Conservation (phyloP, 495 filamentous ascomycete species). For the Emericellopsis terricola region DNA sequence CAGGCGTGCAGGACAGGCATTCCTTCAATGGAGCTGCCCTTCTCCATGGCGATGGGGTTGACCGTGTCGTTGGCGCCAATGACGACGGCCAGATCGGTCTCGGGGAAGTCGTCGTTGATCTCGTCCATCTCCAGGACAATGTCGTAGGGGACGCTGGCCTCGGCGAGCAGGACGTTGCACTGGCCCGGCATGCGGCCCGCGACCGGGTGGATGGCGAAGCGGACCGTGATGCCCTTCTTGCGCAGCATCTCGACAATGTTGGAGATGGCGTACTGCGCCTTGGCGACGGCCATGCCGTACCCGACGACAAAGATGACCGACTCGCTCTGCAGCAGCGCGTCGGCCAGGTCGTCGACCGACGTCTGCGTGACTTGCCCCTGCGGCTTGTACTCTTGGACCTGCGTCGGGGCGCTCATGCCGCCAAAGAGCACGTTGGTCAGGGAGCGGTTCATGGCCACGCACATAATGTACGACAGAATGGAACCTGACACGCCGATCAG, state of each 20-base stretch:
- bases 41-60: conserved; percentile 66
- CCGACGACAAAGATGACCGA: conserved; percentile 70
- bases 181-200: conserved; percentile 76
- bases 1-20: conserved; percentile 78
- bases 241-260: conserved; percentile 58
- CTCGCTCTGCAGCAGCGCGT: conserved; percentile 48
- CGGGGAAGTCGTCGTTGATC: conserved; percentile 71
- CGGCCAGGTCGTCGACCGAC: conserved; percentile 55
- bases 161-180: conserved; percentile 69
- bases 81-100: conserved; percentile 69
- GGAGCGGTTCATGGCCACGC: conserved; percentile 69
- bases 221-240: conserved; percentile 50
- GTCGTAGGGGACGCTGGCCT: conserved; percentile 69
- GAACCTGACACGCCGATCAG: conserved; percentile 69
- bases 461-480: conserved; percentile 69
- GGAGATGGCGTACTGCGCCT: conserved; percentile 69
- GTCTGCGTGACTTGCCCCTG: conserved; percentile 56
- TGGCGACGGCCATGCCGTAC: conserved; percentile 78
- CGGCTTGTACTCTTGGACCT: conserved; percentile 43
- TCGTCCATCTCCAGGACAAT: conserved; percentile 82
- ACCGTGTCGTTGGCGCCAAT: conserved; percentile 80
- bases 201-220: conserved; percentile 76
- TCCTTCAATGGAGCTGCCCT: conserved; percentile 59
- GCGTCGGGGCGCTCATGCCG: conserved; percentile 43
- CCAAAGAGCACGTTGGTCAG: conserved; percentile 70